A percentile compares a stretch with the other conserved stretches of the same genome.
Conservation (phyloP, 805 yeast species). For the Limtongia smithiae region DNA sequence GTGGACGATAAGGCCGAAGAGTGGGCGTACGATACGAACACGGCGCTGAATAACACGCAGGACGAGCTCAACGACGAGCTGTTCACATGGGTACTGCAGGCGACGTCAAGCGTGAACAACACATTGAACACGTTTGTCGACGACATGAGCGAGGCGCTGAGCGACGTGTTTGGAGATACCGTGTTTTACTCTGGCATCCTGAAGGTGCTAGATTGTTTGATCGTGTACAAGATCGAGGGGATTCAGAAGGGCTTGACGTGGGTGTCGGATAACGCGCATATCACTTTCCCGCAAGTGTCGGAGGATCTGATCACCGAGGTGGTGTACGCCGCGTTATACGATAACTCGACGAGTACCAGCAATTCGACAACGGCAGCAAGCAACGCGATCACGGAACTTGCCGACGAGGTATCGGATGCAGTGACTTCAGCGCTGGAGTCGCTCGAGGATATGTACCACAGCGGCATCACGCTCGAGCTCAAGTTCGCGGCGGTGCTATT, state of each 20-base stretch:
- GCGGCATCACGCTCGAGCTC: conserved; percentile 14
- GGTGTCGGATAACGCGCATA: conserved; percentile 61
- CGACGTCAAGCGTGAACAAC: conserved; percentile 55
- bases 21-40: conserved; percentile 61
- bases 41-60: conserved; percentile 49
- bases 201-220: conserved; percentile 70
- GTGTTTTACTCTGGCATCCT: conserved; percentile 49
- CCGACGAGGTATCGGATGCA: conserved; percentile 6
- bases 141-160: conserved; percentile 57
- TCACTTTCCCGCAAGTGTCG: conserved; percentile 54
- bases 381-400: conserved; percentile 2
- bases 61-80: conserved; percentile 55
- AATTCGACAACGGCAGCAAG: neutral
- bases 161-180: conserved; percentile 62
- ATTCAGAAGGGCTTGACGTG: conserved; percentile 74
- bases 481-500: conserved; percentile 16
- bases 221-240: conserved; percentile 65
- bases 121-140: conserved; percentile 58
- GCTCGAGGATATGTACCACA: conserved; percentile 11
- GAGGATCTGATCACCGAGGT: conserved; percentile 23
- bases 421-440: conserved; percentile 11
- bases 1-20: conserved; percentile 29
- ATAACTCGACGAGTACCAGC: neutral
- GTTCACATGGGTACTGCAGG: conserved; percentile 60
- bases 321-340: neutral